Percentiles rank a stretch among this genome's conserved stretches.
These are phyloP conservation scores for Phyllosticta paracitricarpa DNA, from an alignment of 2,329 filamentous ascomycete species.

Conservation along the genomic window DNA sequence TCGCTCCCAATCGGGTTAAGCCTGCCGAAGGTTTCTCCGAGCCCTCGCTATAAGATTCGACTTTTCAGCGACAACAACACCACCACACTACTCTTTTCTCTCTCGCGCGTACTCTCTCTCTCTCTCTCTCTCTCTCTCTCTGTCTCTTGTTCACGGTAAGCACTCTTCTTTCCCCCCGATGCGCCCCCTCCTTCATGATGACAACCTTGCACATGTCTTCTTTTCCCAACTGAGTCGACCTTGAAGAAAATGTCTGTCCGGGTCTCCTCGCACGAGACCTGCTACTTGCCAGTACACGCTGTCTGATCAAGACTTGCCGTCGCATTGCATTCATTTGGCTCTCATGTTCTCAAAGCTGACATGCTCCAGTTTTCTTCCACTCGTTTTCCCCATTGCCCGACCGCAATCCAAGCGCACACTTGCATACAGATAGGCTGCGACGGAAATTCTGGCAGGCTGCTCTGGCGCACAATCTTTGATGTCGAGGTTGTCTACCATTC, in stretches of 20 bases:
- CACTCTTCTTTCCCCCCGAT: neutral
- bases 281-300: constrained; percentile 78
- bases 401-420: neutral
- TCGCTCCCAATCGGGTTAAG: constrained; percentile 5
- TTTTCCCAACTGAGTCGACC: constrained; percentile 75
- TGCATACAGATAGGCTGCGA: neutral
- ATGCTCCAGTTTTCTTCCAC: neutral
- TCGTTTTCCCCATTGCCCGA: neutral
- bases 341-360: neutral
- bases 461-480: neutral
- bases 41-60: constrained; percentile 6
- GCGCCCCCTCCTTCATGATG: constrained; percentile 45
- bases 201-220: constrained; percentile 58
- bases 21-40: constrained; percentile 9
- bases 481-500: neutral
- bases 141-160: neutral
- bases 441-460: neutral
- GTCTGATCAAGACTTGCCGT: constrained; percentile 46
- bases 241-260: constrained; percentile 63
- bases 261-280: constrained; percentile 50
- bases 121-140: neutral
- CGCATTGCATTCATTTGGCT: neutral
- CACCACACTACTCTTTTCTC: neutral
- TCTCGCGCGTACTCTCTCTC: neutral
- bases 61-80: neutral